Conservation (phyloP, 75 land plant genomes). For the Larix kaempferi region DNA sequence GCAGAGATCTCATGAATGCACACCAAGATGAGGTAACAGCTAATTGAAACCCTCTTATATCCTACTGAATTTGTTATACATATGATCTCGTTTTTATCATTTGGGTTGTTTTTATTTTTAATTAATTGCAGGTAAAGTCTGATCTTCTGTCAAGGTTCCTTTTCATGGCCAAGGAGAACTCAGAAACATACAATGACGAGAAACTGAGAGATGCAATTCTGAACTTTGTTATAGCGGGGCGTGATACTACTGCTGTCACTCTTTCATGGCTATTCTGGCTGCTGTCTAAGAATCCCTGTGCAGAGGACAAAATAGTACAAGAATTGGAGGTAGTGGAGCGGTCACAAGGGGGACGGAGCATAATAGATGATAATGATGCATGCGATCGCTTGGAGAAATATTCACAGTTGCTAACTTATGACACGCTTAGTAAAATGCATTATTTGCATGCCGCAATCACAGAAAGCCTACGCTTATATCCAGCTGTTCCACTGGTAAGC, state of each 20-base stretch:
- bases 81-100: too few relatives aligned
- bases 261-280: slow-evolving; percentile 19
- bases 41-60: not conserved
- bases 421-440: slow-evolving; percentile 42
- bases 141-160: not conserved
- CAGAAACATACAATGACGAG: not conserved
- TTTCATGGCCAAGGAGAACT: slow-evolving; percentile 5
- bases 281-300: slow-evolving; percentile 23
- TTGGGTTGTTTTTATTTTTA: too few relatives aligned
- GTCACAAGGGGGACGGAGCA: not conserved
- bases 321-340: slow-evolving; percentile 13
- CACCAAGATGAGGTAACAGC: not conserved
- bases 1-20: not conserved
- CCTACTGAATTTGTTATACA: too few relatives aligned
- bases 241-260: slow-evolving; percentile 19
- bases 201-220: slow-evolving; percentile 18
- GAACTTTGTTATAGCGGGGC: slow-evolving; percentile 18
- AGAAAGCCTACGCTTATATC: slow-evolving; percentile 76
- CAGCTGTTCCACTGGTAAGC: slow-evolving; percentile 80
- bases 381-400: slow-evolving; percentile 12
- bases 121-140: slow-evolving; percentile 7
- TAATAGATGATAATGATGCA: not conserved
- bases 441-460: slow-evolving; percentile 75
- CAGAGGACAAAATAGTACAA: slow-evolving; percentile 22
- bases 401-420: slow-evolving; percentile 47